Conservation (phyloP, 768 basidiomycete species). For the Termitomyces heimii region DNA sequence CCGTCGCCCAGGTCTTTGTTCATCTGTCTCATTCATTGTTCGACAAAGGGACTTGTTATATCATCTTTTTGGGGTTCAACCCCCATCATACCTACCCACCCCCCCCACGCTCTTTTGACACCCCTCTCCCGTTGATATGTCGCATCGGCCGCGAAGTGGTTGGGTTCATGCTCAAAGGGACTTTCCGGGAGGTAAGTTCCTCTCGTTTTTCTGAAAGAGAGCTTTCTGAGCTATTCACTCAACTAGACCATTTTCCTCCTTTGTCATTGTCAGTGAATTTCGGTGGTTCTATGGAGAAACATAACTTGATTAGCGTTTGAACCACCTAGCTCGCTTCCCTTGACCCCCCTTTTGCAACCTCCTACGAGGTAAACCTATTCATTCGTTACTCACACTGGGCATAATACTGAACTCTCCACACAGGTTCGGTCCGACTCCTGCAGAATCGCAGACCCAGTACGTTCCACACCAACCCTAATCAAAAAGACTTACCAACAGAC, state of each 20-base stretch:
- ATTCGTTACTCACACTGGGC: neutral
- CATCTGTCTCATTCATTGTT: neutral
- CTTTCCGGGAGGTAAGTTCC: neutral
- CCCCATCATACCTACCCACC: too few relatives aligned
- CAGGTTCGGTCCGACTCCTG: neutral
- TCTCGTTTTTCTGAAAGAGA: neutral
- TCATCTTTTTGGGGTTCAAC: neutral
- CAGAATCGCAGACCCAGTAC: slow-evolving; percentile 4
- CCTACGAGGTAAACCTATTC: neutral
- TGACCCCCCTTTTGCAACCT: neutral
- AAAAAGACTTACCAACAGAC: neutral
- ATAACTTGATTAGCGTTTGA: neutral
- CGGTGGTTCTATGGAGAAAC: neutral
- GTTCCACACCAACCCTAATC: neutral
- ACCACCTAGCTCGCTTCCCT: neutral
- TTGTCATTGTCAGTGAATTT: slow-evolving; percentile 7
- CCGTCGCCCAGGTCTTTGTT: neutral
- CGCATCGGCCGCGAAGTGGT: slow-evolving; percentile 3
- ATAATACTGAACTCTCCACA: neutral
- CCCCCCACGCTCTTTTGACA: slow-evolving; percentile 6
- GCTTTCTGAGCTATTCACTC: neutral
- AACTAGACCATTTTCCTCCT: too few relatives aligned
- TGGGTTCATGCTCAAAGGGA: slow-evolving; percentile 4
- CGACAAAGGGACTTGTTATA: neutral
- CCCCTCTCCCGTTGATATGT: neutral